Evolutionary conservation across 768 basidiomycete species (phyloP).

Genomic region (Mycena polygramma): DNA sequence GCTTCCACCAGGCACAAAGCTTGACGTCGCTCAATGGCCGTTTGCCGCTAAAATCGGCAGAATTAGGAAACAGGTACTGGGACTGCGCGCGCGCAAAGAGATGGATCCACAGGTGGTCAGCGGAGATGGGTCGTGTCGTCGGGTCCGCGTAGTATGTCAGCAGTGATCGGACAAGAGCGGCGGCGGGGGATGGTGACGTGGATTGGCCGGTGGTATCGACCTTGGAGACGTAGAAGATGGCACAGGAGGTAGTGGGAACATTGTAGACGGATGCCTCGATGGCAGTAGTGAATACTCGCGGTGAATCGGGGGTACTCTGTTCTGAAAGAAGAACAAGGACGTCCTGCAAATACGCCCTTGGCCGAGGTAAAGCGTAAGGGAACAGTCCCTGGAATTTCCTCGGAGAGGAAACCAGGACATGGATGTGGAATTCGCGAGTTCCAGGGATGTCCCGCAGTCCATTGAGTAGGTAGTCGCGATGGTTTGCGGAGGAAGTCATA

Average conservation of each 20-base stretch:
- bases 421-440: slow-evolving; percentile 78
- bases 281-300: slow-evolving; percentile 79
- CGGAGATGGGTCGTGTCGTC: slow-evolving; percentile 68
- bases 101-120: slow-evolving; percentile 80
- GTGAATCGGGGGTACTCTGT: slow-evolving; percentile 60
- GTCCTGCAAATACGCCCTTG: slow-evolving; percentile 79
- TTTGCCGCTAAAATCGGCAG: slow-evolving; percentile 77
- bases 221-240: slow-evolving; percentile 92
- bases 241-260: slow-evolving; percentile 74
- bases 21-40: slow-evolving; percentile 80
- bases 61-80: slow-evolving; percentile 96
- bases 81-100: slow-evolving; percentile 91
- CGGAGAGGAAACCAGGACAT: slow-evolving; percentile 78
- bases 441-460: slow-evolving; percentile 72
- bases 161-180: slow-evolving; percentile 75
- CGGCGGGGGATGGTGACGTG: slow-evolving; percentile 73
- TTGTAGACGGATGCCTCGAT: slow-evolving; percentile 85
- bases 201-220: slow-evolving; percentile 93
- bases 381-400: slow-evolving; percentile 78
- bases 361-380: slow-evolving; percentile 78
- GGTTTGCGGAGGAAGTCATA: slow-evolving; percentile 44
- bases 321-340: slow-evolving; percentile 83
- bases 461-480: slow-evolving; percentile 74
- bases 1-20: slow-evolving; percentile 95
- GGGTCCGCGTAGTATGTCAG: slow-evolving; percentile 75